A percentile compares a stretch with the other conserved stretches of the same genome.
These are phyloP conservation scores for Botrytis cinerea DNA, from an alignment of 2,329 filamentous ascomycete genomes.

Conservation along the genomic window DNA sequence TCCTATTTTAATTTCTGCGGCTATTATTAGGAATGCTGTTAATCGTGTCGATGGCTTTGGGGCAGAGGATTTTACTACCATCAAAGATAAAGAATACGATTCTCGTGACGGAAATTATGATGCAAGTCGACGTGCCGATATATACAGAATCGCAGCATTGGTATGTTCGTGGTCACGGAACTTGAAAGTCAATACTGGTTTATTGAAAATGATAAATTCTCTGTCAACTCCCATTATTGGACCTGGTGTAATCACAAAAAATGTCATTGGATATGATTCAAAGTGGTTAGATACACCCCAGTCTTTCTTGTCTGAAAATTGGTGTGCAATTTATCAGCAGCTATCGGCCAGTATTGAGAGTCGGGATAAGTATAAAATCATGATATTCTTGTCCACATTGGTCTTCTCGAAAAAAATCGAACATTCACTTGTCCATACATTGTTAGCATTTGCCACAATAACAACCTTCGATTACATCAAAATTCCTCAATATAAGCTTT, in stretches of 20 bases:
- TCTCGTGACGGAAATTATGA: constrained; percentile 37
- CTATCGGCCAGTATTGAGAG: constrained; percentile 25
- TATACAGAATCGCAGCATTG: constrained; percentile 29
- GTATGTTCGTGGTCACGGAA: constrained; percentile 31
- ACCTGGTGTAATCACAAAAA: background rate
- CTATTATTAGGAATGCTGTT: constrained; percentile 40
- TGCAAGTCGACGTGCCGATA: constrained; percentile 21
- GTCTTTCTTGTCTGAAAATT: constrained; percentile 31
- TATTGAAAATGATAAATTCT: constrained; percentile 33
- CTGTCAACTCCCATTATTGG: constrained; percentile 27
- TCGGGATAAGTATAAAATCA: constrained; percentile 37
- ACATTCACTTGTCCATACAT: constrained; percentile 35
- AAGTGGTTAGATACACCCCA: constrained; percentile 29
- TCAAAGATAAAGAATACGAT: constrained; percentile 42
- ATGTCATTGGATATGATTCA: constrained; percentile 27
- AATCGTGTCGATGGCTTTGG: constrained; percentile 44
- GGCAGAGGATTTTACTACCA: constrained; percentile 42
- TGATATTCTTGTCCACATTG: constrained; percentile 39
- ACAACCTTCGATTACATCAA: constrained; percentile 26
- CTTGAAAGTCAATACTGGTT: constrained; percentile 22
- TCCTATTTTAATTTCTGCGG: constrained; percentile 31
- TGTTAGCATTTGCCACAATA: constrained; percentile 40
- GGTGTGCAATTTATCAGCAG: constrained; percentile 33
- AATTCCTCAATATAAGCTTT: background rate
- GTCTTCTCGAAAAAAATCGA: constrained; percentile 34